Evolutionary conservation across 2,329 filamentous ascomycete genomes (phyloP).

Genomic region (Sclerotinia nivalis): DNA sequence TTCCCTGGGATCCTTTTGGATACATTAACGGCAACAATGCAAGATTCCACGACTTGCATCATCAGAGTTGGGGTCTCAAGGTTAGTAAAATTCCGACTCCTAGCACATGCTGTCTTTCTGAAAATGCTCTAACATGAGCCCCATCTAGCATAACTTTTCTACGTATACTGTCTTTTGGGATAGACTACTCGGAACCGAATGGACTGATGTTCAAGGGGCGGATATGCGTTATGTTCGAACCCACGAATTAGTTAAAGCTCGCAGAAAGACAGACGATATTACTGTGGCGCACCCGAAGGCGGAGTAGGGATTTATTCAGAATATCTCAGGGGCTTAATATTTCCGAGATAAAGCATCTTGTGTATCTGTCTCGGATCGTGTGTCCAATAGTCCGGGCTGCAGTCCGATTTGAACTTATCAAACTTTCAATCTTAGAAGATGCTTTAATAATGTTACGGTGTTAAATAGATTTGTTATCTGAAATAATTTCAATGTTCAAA

Average conservation of each 20-base stretch:
- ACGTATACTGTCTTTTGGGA: constrained; percentile 26
- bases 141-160: constrained; percentile 20
- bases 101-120: background rate
- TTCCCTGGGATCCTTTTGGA: constrained; percentile 21
- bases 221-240: constrained; percentile 17
- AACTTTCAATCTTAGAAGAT: background rate
- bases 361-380: background rate
- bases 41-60: constrained; percentile 25
- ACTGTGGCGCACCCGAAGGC: background rate
- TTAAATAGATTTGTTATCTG: background rate
- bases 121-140: background rate
- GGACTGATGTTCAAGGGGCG: constrained; percentile 18
- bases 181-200: constrained; percentile 20
- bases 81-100: background rate
- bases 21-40: constrained; percentile 19
- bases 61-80: constrained; percentile 25
- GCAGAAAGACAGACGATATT: background rate
- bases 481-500: background rate
- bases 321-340: background rate
- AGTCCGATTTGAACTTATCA: background rate
- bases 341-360: background rate
- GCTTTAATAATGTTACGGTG: background rate
- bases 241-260: constrained; percentile 14
- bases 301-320: background rate
- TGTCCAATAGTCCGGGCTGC: background rate